Percentiles rank a stretch among this genome's conserved stretches.
Evolutionary conservation across 257 asterid species (phyloP).

Genomic region (Gardenia jasminoides): DNA sequence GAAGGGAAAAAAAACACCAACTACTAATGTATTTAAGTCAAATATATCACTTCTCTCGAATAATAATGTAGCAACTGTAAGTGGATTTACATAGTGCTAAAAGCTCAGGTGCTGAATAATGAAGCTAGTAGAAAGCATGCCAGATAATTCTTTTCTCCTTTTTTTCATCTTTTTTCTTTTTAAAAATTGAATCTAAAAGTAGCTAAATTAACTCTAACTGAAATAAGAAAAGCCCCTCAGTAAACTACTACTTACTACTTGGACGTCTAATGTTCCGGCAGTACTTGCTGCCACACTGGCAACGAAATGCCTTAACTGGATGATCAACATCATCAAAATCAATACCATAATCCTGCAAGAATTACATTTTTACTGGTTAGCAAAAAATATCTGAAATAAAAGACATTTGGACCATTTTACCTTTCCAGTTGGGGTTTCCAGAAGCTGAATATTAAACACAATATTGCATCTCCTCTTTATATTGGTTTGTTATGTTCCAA

Average conservation of each 20-base stretch:
- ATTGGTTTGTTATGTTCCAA: neutral
- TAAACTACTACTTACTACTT: slow-evolving; percentile 50
- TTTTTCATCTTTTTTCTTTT: too few species aligned
- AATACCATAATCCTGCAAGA: slow-evolving; percentile 85
- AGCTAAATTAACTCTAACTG: neutral
- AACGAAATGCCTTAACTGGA: slow-evolving; percentile 73
- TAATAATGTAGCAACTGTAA: neutral
- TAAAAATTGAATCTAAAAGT: neutral
- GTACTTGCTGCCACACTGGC: slow-evolving; percentile 80
- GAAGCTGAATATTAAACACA: neutral
- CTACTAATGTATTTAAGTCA: too few species aligned
- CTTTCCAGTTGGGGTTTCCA: neutral
- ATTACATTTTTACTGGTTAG: slow-evolving; percentile 1
- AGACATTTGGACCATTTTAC: neutral
- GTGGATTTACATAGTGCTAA: neutral
- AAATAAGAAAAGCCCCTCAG: neutral
- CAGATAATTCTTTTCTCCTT: neutral
- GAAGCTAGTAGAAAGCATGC: neutral
- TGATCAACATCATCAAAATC: slow-evolving; percentile 88
- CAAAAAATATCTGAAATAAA: neutral
- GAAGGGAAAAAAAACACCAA: neutral
- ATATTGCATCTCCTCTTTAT: neutral
- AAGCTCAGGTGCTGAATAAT: neutral
- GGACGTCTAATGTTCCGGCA: slow-evolving; percentile 79
- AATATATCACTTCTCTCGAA: neutral